Conservation (phyloP, 768 basidiomycete species). For the Suillus alpinus region DNA sequence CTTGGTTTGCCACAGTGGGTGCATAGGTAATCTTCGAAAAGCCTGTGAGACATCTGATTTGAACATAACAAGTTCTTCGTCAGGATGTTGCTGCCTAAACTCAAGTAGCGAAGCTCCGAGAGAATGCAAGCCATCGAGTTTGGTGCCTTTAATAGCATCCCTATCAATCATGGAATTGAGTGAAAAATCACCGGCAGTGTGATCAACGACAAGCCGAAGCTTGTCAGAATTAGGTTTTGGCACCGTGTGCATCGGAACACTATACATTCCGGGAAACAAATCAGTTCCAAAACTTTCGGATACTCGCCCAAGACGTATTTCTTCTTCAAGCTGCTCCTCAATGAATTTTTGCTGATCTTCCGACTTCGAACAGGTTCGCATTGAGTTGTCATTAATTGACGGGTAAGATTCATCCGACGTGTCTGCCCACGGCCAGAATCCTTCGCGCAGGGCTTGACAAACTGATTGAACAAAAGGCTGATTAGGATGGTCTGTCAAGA, state of each 20-base stretch:
- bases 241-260: slow-evolving; percentile 36
- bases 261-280: slow-evolving; percentile 40
- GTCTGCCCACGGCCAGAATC: too few species aligned
- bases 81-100: not conserved
- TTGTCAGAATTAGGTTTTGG: slow-evolving; percentile 41
- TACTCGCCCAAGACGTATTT: slow-evolving; percentile 6
- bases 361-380: too few species aligned
- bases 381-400: too few species aligned
- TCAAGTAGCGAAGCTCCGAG: slow-evolving; percentile 16
- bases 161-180: slow-evolving; percentile 35
- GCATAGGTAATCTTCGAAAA: slow-evolving; percentile 34
- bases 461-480: too few species aligned
- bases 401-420: too few species aligned
- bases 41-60: slow-evolving; percentile 40
- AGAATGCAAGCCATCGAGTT: slow-evolving; percentile 35
- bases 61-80: slow-evolving; percentile 11
- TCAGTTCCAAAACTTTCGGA: slow-evolving; percentile 26
- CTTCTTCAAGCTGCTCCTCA: slow-evolving; percentile 11
- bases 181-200: slow-evolving; percentile 31
- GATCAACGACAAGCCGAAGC: slow-evolving; percentile 38
- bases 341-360: slow-evolving; percentile 18
- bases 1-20: slow-evolving; percentile 39
- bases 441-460: too few species aligned
- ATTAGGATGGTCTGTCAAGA: too few species aligned
- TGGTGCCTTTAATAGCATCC: slow-evolving; percentile 21